A percentile compares a stretch with the other conserved stretches of the same genome.
These are phyloP conservation scores for Sporothrix variecibatus DNA, from an alignment of 2,329 filamentous ascomycete genomes.

Conservation along the genomic window DNA sequence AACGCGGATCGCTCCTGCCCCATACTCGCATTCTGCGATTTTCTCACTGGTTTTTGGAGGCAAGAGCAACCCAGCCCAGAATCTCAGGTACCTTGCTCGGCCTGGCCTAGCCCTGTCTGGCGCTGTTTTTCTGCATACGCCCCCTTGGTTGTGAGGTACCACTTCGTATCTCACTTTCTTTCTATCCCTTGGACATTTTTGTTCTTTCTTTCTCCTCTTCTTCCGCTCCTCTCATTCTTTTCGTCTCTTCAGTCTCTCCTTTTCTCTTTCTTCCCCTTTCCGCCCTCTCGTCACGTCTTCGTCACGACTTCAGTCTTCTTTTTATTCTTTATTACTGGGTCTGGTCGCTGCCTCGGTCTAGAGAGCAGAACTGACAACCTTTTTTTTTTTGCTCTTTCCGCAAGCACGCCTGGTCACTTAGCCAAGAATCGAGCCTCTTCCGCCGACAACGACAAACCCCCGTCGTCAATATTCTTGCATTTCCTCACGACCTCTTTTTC, in stretches of 20 bases:
- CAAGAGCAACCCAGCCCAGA: neutral
- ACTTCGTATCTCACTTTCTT: neutral
- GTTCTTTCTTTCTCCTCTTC: neutral
- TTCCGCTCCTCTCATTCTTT: neutral
- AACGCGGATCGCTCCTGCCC: constrained; percentile 15
- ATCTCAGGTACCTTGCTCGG: neutral
- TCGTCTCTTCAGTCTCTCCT: neutral
- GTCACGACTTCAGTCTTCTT: neutral
- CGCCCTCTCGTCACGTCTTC: neutral
- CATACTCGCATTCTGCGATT: neutral
- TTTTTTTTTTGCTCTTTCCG: neutral
- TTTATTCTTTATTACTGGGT: neutral
- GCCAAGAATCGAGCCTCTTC: constrained; percentile 4
- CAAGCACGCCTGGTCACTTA: neutral
- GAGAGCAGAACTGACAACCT: neutral
- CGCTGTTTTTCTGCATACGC: neutral
- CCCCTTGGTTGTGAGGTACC: neutral
- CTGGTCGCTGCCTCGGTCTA: neutral
- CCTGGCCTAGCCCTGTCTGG: neutral
- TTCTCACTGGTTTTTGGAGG: neutral
- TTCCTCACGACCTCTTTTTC: neutral
- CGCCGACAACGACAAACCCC: neutral
- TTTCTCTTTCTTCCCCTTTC: neutral
- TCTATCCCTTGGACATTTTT: constrained; percentile 1
- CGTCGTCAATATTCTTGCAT: neutral